These are phyloP conservation scores for Penicillium daleae DNA, from an alignment of 495 filamentous ascomycete genomes.

Conservation along the genomic window DNA sequence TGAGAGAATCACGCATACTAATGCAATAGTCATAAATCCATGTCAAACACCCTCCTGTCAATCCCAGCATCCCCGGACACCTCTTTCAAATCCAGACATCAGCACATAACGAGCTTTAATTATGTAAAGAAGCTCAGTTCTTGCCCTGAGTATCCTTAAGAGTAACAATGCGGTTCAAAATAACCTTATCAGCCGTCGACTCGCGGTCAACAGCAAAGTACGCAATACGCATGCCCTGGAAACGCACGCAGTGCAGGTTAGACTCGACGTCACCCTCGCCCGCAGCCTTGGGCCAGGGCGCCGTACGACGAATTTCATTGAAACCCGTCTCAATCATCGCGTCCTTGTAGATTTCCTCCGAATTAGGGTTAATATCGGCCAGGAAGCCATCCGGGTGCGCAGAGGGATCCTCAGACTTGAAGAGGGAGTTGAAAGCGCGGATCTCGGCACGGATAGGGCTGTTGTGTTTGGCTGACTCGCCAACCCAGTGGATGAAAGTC, in stretches of 20 bases:
- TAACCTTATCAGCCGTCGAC: slow-evolving; percentile 71
- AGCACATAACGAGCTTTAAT: background rate
- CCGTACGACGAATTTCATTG: slow-evolving; percentile 70
- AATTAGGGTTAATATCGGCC: slow-evolving; percentile 82
- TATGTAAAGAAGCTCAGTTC: slow-evolving; percentile 15
- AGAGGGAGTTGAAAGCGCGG: slow-evolving; percentile 79
- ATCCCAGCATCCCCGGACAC: slow-evolving; percentile 3
- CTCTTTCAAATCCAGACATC: background rate
- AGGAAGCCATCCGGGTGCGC: slow-evolving; percentile 74
- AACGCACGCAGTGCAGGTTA: slow-evolving; percentile 73
- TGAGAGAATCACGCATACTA: background rate
- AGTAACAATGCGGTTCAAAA: slow-evolving; percentile 90
- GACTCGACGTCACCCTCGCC: slow-evolving; percentile 45
- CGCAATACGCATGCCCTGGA: slow-evolving; percentile 89
- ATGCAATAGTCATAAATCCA: slow-evolving; percentile 29
- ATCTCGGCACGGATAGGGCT: slow-evolving; percentile 76
- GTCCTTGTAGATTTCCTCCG: slow-evolving; percentile 73
- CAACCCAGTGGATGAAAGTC: slow-evolving; percentile 85
- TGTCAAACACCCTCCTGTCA: slow-evolving; percentile 14
- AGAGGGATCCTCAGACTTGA: slow-evolving; percentile 81
- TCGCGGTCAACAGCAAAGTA: slow-evolving; percentile 87
- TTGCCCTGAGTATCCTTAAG: slow-evolving; percentile 69
- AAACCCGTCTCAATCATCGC: slow-evolving; percentile 88
- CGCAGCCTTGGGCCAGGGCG: slow-evolving; percentile 79
- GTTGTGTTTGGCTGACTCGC: slow-evolving; percentile 56